Evolutionary conservation across 306 rosid genomes (phyloP), one percentile per base, ranked within the genome.

Genomic region (Arachis hypogaea): DNA sequence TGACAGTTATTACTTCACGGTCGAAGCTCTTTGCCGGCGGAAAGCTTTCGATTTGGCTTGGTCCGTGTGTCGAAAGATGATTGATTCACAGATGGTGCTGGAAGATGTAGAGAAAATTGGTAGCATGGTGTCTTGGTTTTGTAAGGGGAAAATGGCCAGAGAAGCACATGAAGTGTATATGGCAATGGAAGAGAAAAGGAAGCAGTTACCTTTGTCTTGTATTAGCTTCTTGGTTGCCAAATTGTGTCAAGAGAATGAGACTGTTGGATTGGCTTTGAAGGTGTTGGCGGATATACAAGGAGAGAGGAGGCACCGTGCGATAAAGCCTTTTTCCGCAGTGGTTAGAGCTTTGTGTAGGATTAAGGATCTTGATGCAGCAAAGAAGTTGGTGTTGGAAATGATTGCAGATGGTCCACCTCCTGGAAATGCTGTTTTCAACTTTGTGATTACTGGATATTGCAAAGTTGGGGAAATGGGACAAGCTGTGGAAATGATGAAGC

Each of bases 401-500:
- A 78, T 88, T 60, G 76, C 73, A 5, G 85, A 87, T 14, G 97
- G 90, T 22, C 98, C 96, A 0, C 89, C 90, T 10, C 97, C 97
- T 45, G 97, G 97, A 52, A 91, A 86, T 85, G 88, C 87, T 6
- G 88, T 81, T 75, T 93, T 91, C 86, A 93, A 93, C 76, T 77
- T 73, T 7, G 80, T 88, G 36, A 87, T 91, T 59, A 87, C 83
- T 7, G 90, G 81, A 4, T 88, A 77, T 76, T 78, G 89, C 2
- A 85, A 88, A 79, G 83, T 71, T 7, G 93, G 94, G 14, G 90
- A 89, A 50, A 72, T 86, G 78, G 83, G 50, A 56, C 86, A 85
- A 73, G 96, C 96, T 56, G 28, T 86, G 70, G 85, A 88, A 65
- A 80, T 86, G 75, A 52, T 86, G 81, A 85, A 74, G 77, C 72